Percentiles rank a stretch among this genome's conserved stretches.
These are phyloP conservation scores for Rhodomyrtus psidioides DNA, from an alignment of 441 rosid species.

Conservation along the genomic window DNA sequence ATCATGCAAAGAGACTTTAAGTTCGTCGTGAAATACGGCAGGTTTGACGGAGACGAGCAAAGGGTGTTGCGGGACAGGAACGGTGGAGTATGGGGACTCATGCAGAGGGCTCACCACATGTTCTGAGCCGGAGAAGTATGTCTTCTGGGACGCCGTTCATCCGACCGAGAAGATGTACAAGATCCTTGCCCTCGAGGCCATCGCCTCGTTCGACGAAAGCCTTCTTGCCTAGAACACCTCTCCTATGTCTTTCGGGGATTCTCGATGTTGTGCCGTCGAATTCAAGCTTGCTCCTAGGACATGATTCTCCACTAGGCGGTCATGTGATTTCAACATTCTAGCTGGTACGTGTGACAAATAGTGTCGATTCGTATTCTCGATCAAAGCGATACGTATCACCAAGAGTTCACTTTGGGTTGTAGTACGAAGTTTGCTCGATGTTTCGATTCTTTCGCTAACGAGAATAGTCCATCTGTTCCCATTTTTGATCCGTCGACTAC, in stretches of 20 bases:
- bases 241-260: background rate
- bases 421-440: background rate
- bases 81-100: conserved; percentile 52
- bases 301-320: background rate
- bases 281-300: background rate
- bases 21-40: background rate
- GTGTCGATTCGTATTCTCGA: background rate
- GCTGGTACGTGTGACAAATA: background rate
- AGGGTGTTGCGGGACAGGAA: conserved; percentile 84
- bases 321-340: background rate
- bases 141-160: conserved; percentile 83
- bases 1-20: background rate
- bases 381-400: background rate
- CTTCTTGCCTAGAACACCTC: conserved; percentile 16
- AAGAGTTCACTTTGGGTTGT: background rate
- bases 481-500: background rate
- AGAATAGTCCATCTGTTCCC: background rate
- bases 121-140: conserved; percentile 43
- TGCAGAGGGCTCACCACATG: conserved; percentile 60
- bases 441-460: background rate
- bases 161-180: conserved; percentile 70
- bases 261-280: background rate
- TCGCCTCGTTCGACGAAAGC: conserved; percentile 26
- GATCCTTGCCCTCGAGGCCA: conserved; percentile 40
- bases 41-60: conserved; percentile 43